Evolutionary conservation across 176 grass and related monocot genomes (phyloP).

Genomic region (Tillandsia fasciculata): DNA sequence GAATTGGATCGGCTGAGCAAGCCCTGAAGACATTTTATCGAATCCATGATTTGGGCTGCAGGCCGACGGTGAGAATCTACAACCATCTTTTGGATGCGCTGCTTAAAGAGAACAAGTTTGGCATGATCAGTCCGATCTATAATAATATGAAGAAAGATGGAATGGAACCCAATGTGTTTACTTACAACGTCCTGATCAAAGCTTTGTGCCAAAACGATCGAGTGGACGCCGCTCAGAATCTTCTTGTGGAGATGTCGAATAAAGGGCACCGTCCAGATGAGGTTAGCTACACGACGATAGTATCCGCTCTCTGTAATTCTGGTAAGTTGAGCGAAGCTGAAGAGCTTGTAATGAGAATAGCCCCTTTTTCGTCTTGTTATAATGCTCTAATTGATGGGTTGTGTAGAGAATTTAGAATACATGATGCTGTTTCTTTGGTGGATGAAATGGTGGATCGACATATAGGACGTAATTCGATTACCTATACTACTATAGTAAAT

Average conservation of each 20-base stretch:
- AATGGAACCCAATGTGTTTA: conserved; percentile 57
- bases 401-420: conserved; percentile 36
- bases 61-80: conserved; percentile 51
- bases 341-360: conserved; percentile 22
- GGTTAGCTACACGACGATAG: conserved; percentile 50
- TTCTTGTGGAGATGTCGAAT: conserved; percentile 74
- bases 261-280: conserved; percentile 61
- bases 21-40: conserved; percentile 72
- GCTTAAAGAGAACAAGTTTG: conserved; percentile 53
- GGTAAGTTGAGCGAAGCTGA: conserved; percentile 53
- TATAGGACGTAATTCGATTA: conserved; percentile 40
- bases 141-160: conserved; percentile 56
- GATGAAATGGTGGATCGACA: conserved; percentile 45
- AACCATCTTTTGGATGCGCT: conserved; percentile 76
- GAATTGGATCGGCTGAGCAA: conserved; percentile 37
- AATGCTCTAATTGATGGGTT: conserved; percentile 45
- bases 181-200: conserved; percentile 74
- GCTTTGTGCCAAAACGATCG: conserved; percentile 73
- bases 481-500: conserved; percentile 52
- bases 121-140: conserved; percentile 41
- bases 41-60: conserved; percentile 52
- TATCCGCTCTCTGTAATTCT: conserved; percentile 51
- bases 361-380: conserved; percentile 33
- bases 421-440: conserved; percentile 36
- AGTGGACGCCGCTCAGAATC: conserved; percentile 40